A percentile compares a stretch with the other conserved stretches of the same genome.
Evolutionary conservation across 2,329 filamentous ascomycete species (phyloP).

Genomic region (Hypoxylon sp.): DNA sequence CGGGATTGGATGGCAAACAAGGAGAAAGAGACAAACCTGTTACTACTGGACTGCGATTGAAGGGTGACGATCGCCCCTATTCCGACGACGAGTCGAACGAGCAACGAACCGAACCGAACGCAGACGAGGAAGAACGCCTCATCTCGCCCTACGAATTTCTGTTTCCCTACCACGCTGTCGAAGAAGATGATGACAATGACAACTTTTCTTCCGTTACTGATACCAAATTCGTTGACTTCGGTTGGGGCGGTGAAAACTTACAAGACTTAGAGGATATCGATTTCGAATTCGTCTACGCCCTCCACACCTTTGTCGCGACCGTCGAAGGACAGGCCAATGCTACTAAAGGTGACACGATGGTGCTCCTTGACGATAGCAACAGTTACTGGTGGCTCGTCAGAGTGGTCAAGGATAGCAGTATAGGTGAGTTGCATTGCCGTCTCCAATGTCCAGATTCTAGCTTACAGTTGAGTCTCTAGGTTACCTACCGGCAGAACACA

Average conservation of each 20-base stretch:
- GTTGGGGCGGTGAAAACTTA: constrained; percentile 86
- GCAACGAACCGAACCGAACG: constrained; percentile 18
- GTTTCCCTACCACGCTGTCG: constrained; percentile 56
- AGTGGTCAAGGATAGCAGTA: constrained; percentile 97
- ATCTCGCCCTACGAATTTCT: constrained; percentile 47
- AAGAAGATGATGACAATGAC: constrained; percentile 72
- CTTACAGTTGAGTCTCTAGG: constrained; percentile 59
- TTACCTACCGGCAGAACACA: constrained; percentile 96
- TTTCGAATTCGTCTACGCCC: constrained; percentile 98
- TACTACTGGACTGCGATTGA: constrained; percentile 31
- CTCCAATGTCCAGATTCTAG: not conserved
- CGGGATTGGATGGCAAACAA: constrained; percentile 15
- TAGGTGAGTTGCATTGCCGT: constrained; percentile 60
- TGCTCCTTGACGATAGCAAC: constrained; percentile 96
- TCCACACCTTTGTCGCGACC: constrained; percentile 97
- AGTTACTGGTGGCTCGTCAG: constrained; percentile 99
- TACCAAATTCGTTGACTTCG: constrained; percentile 71
- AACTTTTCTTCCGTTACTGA: constrained; percentile 61
- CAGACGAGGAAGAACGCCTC: constrained; percentile 39
- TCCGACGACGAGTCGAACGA: constrained; percentile 25
- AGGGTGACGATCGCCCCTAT: constrained; percentile 33
- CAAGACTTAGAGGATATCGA: constrained; percentile 96
- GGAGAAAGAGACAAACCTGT: not conserved
- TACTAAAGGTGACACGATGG: constrained; percentile 98
- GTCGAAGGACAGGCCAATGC: constrained; percentile 98